Conservation (phyloP, 2,329 filamentous ascomycete genomes). For the Alternaria triticina region DNA sequence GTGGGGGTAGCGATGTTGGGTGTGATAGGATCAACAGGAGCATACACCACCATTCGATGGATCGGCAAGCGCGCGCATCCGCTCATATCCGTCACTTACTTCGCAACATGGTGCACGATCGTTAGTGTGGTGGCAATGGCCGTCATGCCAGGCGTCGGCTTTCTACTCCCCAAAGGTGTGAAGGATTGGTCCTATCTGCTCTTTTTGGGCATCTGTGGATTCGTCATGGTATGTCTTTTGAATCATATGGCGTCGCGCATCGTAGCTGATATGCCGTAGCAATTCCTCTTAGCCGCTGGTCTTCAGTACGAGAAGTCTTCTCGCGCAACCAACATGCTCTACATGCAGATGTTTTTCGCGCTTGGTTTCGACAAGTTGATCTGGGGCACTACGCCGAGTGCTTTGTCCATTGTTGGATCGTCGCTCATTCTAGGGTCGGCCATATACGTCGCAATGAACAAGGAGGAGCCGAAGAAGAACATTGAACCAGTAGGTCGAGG, state of each 20-base stretch:
- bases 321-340: slow-evolving; percentile 70
- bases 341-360: slow-evolving; percentile 74
- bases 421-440: slow-evolving; percentile 70
- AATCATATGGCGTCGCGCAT: too few relatives aligned
- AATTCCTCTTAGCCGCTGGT: slow-evolving; percentile 82
- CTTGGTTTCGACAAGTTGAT: slow-evolving; percentile 68
- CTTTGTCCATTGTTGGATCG: slow-evolving; percentile 66
- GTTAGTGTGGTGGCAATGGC: slow-evolving; percentile 69
- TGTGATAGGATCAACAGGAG: slow-evolving; percentile 75
- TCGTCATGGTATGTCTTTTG: slow-evolving; percentile 69
- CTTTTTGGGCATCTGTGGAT: slow-evolving; percentile 75
- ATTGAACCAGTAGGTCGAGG: slow-evolving; percentile 16
- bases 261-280: too few relatives aligned
- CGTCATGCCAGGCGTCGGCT: slow-evolving; percentile 61
- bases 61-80: slow-evolving; percentile 83
- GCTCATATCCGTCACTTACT: slow-evolving; percentile 86
- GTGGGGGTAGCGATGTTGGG: slow-evolving; percentile 76
- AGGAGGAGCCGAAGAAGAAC: slow-evolving; percentile 45
- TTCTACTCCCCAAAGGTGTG: slow-evolving; percentile 60
- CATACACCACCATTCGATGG: slow-evolving; percentile 76
- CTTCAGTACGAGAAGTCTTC: slow-evolving; percentile 72
- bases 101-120: slow-evolving; percentile 72
- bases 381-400: slow-evolving; percentile 65
- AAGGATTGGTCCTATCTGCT: slow-evolving; percentile 72
- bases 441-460: slow-evolving; percentile 67